These are phyloP conservation scores for Monosporozyma solicola DNA, from an alignment of 805 yeast species.

Conservation along the genomic window DNA sequence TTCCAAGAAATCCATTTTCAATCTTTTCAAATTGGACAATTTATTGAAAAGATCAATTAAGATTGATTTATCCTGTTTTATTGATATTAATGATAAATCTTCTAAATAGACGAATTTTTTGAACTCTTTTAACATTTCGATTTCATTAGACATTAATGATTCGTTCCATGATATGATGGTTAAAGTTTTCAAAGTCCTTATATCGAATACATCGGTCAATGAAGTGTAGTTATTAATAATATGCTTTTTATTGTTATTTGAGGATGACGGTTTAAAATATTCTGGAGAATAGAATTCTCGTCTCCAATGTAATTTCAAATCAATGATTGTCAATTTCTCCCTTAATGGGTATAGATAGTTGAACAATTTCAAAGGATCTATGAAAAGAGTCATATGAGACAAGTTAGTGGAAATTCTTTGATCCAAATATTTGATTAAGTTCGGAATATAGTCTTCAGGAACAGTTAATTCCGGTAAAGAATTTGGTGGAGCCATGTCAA, in stretches of 20 bases:
- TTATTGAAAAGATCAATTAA: conserved; percentile 28
- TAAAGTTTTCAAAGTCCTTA: conserved; percentile 28
- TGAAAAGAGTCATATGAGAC: conserved; percentile 31
- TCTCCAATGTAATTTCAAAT: conserved; percentile 35
- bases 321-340: conserved; percentile 29
- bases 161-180: conserved; percentile 39
- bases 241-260: neutral
- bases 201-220: conserved; percentile 32
- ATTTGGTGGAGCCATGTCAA: conserved; percentile 33
- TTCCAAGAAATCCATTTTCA: conserved; percentile 34
- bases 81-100: conserved; percentile 36
- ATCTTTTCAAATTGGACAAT: conserved; percentile 27
- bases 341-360: conserved; percentile 28
- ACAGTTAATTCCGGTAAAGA: conserved; percentile 28
- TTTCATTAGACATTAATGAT: conserved; percentile 25
- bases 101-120: conserved; percentile 30
- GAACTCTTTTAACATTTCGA: conserved; percentile 32
- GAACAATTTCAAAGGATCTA: conserved; percentile 33
- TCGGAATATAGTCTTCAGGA: conserved; percentile 25
- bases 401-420: conserved; percentile 25
- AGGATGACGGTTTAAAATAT: conserved; percentile 18
- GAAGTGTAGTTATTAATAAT: conserved; percentile 8
- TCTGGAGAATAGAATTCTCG: conserved; percentile 30
- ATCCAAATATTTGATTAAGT: conserved; percentile 20
- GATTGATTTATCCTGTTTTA: conserved; percentile 28